Evolutionary conservation across 768 basidiomycete species (phyloP), one percentile per base, ranked within the genome.

Genomic region (Mycena kentingensis): DNA sequence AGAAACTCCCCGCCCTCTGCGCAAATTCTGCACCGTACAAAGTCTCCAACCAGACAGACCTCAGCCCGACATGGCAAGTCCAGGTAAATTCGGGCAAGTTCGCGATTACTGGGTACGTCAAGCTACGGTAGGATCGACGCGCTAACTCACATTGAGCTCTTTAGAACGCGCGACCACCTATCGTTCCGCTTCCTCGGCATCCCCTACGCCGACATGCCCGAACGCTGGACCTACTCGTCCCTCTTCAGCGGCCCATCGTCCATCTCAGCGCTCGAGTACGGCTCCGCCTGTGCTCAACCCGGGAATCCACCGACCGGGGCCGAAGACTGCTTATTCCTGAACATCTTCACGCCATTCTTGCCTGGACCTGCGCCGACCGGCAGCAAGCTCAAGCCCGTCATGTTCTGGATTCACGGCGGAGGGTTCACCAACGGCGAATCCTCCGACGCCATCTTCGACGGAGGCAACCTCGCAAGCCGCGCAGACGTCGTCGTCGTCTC

Each of bases 171-270:
- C 18, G 78, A 80, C 57, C 72, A 74, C 29, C 63, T 74, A 0
- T 76, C 76, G 2, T 80, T 82, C 68, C 70, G 75, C 16, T 81
- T 82, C 69, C 62, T 78, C 12, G 79, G 80, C 12, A 76, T 82
- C 35, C 79, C 75, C 0, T 81, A 75, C 52, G 77, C 78, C 4
- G 65, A 77, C 50, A 72, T 73, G 1, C 71, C 74, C 11, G 49
- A 71, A 37, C 70, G 78, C 3, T 80, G 76, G 60, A 66, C 70
- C 13, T 76, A 81, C 62, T 77, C 80, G 41, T 52, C 62, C 21
- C 51, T 64, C n/a, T 65, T 64, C 55, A 66, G 65, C 5, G 69
- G 67, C 5, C 25, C 51, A 0, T 16, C 58, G 1, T 61, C 51
- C 5, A 57, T 71, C 44, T 65, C 56, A n/a, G 71, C 67, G 65